These are phyloP conservation scores for Yarrowia divulgata DNA, from an alignment of 805 yeast species.

Conservation along the genomic window DNA sequence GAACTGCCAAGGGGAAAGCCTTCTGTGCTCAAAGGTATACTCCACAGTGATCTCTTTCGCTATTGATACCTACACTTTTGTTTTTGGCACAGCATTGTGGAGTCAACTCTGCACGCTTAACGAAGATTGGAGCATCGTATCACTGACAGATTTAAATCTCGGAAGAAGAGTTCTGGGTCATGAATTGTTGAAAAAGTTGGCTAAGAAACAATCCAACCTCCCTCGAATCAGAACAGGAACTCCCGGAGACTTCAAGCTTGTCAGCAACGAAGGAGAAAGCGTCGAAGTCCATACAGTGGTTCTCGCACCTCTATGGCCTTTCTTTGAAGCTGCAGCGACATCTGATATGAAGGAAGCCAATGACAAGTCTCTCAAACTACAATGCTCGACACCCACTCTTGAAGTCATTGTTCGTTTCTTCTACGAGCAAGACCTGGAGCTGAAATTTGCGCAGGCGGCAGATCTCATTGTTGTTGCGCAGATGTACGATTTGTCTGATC, in stretches of 20 bases:
- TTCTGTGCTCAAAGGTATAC: too few relatives aligned
- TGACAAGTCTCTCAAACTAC: neutral
- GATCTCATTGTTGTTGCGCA: neutral
- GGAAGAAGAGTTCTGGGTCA: neutral
- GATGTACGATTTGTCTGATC: neutral
- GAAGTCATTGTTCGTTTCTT: slow-evolving; percentile 1
- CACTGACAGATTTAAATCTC: neutral
- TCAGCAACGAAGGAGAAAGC: neutral
- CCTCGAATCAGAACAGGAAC: neutral
- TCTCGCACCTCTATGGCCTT: neutral
- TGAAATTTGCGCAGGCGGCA: neutral
- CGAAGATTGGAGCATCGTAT: neutral
- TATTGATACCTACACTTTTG: neutral
- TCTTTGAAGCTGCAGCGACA: neutral
- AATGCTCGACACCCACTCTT: neutral
- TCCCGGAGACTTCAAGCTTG: neutral
- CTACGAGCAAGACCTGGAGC: neutral
- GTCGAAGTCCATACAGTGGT: neutral
- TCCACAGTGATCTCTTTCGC: neutral
- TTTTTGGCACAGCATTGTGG: neutral
- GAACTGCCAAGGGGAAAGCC: neutral
- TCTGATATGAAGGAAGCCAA: neutral
- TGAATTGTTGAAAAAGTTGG: neutral
- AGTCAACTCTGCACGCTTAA: too few relatives aligned
- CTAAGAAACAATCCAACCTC: neutral